Conservation (phyloP, 495 filamentous ascomycete genomes). For the Arthonia radiata region DNA sequence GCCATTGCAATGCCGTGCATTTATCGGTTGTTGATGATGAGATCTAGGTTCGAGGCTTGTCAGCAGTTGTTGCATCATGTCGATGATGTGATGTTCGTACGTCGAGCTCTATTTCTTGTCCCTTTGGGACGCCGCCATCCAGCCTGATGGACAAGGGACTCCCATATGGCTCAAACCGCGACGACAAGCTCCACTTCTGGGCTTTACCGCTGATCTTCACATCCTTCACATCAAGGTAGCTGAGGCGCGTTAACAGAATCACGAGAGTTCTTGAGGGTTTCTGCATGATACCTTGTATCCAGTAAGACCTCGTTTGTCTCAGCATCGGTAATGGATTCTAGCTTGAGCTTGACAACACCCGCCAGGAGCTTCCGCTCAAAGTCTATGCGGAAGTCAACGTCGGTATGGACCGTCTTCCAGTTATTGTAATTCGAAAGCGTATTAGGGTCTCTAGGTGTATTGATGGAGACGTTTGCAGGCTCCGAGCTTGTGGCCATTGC, state of each 20-base stretch:
- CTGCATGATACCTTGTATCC: slow-evolving; percentile 35
- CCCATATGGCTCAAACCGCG: slow-evolving; percentile 49
- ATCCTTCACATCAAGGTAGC: slow-evolving; percentile 40
- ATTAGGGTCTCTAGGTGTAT: slow-evolving; percentile 54
- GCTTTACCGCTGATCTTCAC: slow-evolving; percentile 36
- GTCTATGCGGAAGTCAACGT: slow-evolving; percentile 51
- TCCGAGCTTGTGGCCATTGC: neutral
- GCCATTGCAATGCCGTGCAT: slow-evolving; percentile 84
- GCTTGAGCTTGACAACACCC: slow-evolving; percentile 47
- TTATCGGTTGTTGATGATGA: slow-evolving; percentile 45
- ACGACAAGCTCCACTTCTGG: slow-evolving; percentile 42
- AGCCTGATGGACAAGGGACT: slow-evolving; percentile 52
- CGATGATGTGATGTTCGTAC: too few relatives aligned
- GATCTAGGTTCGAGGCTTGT: slow-evolving; percentile 18
- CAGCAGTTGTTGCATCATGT: slow-evolving; percentile 1
- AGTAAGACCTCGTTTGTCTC: slow-evolving; percentile 53
- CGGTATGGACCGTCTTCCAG: slow-evolving; percentile 59
- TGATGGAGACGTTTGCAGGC: slow-evolving; percentile 20
- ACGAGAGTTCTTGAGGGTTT: too few relatives aligned
- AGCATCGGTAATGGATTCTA: slow-evolving; percentile 45
- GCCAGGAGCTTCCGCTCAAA: slow-evolving; percentile 50
- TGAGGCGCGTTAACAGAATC: slow-evolving; percentile 2
- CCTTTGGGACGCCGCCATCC: slow-evolving; percentile 32
- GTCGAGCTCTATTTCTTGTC: slow-evolving; percentile 35
- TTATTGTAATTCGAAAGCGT: slow-evolving; percentile 77